Evolutionary conservation across 176 grass and related monocot genomes (phyloP).

Genomic region (Zoysia pacifica): DNA sequence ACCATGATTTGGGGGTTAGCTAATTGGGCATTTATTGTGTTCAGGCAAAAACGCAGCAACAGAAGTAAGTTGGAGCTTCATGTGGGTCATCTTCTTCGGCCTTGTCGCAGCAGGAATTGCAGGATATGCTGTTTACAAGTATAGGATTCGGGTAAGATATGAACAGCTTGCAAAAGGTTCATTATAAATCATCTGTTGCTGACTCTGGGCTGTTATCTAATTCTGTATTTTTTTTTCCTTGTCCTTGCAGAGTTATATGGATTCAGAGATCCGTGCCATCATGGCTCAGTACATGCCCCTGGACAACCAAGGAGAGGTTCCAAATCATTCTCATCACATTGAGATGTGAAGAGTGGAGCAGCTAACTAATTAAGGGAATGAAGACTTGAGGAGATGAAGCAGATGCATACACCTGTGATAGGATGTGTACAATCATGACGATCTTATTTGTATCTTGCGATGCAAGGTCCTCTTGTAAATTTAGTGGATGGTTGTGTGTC

Average conservation of each 20-base stretch:
- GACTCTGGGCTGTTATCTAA: slow-evolving; percentile 29
- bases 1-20: neutral
- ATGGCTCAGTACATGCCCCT: slow-evolving; percentile 93
- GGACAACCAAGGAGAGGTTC: slow-evolving; percentile 66
- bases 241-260: slow-evolving; percentile 72
- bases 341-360: slow-evolving; percentile 50
- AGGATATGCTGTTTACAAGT: slow-evolving; percentile 90
- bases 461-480: slow-evolving; percentile 23
- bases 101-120: slow-evolving; percentile 63
- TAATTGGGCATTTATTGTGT: slow-evolving; percentile 19
- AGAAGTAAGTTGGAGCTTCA: slow-evolving; percentile 73
- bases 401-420: neutral
- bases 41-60: slow-evolving; percentile 66
- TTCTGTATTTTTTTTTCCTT: neutral
- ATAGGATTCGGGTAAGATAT: slow-evolving; percentile 76
- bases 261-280: slow-evolving; percentile 86
- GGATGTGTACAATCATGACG: neutral
- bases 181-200: neutral
- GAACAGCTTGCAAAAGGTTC: neutral
- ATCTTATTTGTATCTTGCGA: neutral
- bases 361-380: neutral
- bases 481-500: no score
- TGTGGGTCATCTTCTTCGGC: slow-evolving; percentile 86
- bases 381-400: neutral
- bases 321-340: slow-evolving; percentile 54